These are phyloP conservation scores for Dunaliella salina DNA, from an alignment of 163 green algal species.

Conservation along the genomic window DNA sequence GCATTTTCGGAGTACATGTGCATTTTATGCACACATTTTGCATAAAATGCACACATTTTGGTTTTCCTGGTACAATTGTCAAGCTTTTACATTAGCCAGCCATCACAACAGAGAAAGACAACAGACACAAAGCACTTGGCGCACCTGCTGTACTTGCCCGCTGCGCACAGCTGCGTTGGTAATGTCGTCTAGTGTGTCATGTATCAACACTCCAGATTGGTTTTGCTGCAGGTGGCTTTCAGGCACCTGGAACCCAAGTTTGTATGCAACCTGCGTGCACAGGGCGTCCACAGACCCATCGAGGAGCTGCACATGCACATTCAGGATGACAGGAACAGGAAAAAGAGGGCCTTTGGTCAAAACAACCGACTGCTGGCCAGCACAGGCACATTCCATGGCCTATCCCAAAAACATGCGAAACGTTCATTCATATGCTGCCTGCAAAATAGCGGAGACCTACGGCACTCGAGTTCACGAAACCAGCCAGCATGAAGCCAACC, in stretches of 20 bases:
- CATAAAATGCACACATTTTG: not conserved
- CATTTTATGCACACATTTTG: not conserved
- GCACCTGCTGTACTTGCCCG: not conserved
- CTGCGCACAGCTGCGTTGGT: not conserved
- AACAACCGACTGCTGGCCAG: too few species aligned
- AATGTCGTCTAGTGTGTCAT: not conserved
- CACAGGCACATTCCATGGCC: not conserved
- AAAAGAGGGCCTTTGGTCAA: not conserved
- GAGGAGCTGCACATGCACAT: not conserved
- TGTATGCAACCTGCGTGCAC: not conserved
- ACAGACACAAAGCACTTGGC: not conserved
- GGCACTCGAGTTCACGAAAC: too few species aligned
- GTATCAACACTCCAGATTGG: not conserved
- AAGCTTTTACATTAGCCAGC: not conserved
- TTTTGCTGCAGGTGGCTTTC: not conserved
- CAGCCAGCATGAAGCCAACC: too few species aligned
- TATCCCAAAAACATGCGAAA: not conserved
- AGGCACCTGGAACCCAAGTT: constrained; percentile 2
- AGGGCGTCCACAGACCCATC: not conserved
- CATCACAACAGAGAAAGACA: not conserved
- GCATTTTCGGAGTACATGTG: too few species aligned
- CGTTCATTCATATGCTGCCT: not conserved
- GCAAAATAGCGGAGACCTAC: too few species aligned
- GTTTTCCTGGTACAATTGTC: not conserved
- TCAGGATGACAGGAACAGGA: not conserved